These are phyloP conservation scores for Dichotomocladium elegans DNA, from an alignment of 371 early-diverging fungal genomes.

Conservation along the genomic window DNA sequence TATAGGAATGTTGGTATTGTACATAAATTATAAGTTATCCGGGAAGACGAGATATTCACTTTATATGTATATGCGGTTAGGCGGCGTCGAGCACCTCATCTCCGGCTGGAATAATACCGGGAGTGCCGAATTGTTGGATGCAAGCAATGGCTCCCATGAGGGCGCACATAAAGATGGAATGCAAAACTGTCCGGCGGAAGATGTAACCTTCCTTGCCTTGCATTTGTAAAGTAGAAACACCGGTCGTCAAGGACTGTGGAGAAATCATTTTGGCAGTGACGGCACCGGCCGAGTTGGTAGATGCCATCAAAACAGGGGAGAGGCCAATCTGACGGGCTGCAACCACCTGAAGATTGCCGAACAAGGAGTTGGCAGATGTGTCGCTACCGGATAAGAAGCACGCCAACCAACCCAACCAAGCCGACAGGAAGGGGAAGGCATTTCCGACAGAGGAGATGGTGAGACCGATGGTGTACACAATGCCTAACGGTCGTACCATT, in stretches of 20 bases:
- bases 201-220: conserved; percentile 41
- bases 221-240: conserved; percentile 43
- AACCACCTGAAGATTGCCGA: conserved; percentile 51
- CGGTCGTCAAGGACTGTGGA: conserved; percentile 47
- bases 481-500: conserved; percentile 3
- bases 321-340: conserved; percentile 48
- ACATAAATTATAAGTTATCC: too few relatives aligned
- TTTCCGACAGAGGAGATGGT: conserved; percentile 40
- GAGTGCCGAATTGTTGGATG: conserved; percentile 44
- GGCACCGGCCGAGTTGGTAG: conserved; percentile 46
- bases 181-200: conserved; percentile 37
- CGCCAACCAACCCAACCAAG: conserved; percentile 50
- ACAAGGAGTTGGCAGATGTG: conserved; percentile 40
- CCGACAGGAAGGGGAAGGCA: conserved; percentile 51
- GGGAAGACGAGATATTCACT: too few relatives aligned
- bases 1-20: too few relatives aligned
- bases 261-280: conserved; percentile 49
- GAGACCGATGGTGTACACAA: conserved; percentile 44
- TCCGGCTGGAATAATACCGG: conserved; percentile 41
- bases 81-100: conserved; percentile 2
- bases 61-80: too few relatives aligned
- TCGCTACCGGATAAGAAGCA: conserved; percentile 53
- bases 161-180: conserved; percentile 36
- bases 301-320: conserved; percentile 42
- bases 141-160: conserved; percentile 38